Base-by-base conservation (phyloP, 1,284 basidiomycete species). In the Ustilago crameri region DNA sequence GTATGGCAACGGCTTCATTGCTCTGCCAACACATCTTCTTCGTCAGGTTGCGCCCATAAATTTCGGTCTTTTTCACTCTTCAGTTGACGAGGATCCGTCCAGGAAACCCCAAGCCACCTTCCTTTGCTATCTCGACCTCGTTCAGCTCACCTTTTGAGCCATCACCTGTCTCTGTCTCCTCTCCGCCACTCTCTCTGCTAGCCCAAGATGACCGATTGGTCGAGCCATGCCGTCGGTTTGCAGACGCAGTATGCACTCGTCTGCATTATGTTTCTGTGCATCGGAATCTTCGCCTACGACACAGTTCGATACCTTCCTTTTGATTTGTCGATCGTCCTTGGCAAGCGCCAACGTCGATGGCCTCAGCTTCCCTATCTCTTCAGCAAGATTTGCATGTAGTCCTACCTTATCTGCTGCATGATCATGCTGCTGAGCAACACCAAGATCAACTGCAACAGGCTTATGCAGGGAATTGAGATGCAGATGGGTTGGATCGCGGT, bases 401-500 rank as follows among this genome's bases (percentile, higher is more conserved):
- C 46, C 41, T 74, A 64, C 51, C 27, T 74, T 5, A 3, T 58
- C 35, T 55, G 51, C 18, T 51, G 20, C 52, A 38, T 72, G 7
- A 43, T 63, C 22, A 38, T 63, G 15, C 26, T 67, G 17, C 3
- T 49, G 9, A n/a, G 55, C 22, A 50, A 52, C 35, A 53, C 54
- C 44, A 49, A 62, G 48, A 55, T 74, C 53, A 52, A 68, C 32
- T 74, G 65, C 54, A 51, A 58, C 40, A 51, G 22, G 5, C 37
- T 52, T 3, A 18, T 73, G 14, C 51, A 59, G 45, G 59, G 64
- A 18, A 49, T 73, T 27, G 73, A 75, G 52, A 52, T 58, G 44
- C 57, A 62, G 60, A 75, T 75, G 74, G 74, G 74, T 4, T 46
- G 55, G 41, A 55, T 73, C 40, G 51, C 62, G n/a, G 51, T 58